Base-by-base conservation (phyloP, 2,329 filamentous ascomycete species). In the Whalleya microplaca region DNA sequence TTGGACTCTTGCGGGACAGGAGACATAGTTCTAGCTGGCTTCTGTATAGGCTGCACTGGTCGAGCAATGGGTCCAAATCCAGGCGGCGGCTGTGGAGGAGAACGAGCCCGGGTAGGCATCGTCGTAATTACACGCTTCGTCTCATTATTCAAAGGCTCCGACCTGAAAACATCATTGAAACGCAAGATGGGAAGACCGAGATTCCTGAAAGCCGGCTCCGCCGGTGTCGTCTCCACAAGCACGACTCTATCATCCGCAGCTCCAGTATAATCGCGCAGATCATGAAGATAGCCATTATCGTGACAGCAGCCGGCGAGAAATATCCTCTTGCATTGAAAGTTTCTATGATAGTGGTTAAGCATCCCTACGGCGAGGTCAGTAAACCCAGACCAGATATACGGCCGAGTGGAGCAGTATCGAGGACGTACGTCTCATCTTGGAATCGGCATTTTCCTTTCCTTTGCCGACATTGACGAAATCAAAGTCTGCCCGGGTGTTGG, bases 391-490 rank as follows among this genome's bases (percentile, higher is more conserved):
- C n/a, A 5, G 16, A 40, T 3, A 48, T 5, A 29, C 37, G 41
- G n/a, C 18, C 12, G 27, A 18, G 42, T 20, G n/a, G 23, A 14
- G 32, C 10, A 41, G 20, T 6, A 16, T 27, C 18, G 16, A 20
- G 43, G 9, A 64, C 68, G 51, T 56, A 71, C 69, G 63, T 65
- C 69, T 64, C 62, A 71, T 69, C 52, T 71, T 71, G 50, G 68
- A 68, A 56, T 72, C 71, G 1, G 69, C 63, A 41, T 72, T 72
- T 62, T 72, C 71, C 56, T 72, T 72, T 52, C 71, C 71, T 55
- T 70, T 69, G 41, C 71, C 71, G 21, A 72, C 71, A 42, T 72
- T 72, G 62, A 72, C 65, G 59, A 72, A 72, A 55, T 72, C 71
- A 58, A 70, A 70, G 51, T 72, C 70, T 18, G 69, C 68, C 27